phyloP scores from a whole-genome alignment of 495 filamentous ascomycete species.

The Daldinia decipiens region DNA sequence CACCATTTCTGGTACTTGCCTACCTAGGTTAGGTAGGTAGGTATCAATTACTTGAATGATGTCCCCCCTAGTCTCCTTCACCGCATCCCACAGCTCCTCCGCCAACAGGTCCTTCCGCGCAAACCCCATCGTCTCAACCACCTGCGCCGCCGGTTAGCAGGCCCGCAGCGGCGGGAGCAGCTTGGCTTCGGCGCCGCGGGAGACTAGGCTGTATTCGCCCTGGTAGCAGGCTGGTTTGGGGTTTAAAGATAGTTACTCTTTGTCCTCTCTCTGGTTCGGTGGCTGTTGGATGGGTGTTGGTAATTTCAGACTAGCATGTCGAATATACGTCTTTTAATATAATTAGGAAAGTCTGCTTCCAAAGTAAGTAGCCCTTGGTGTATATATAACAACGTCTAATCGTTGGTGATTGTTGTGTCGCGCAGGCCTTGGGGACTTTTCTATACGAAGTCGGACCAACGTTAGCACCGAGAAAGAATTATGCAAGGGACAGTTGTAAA shows the following conservation, averaged over 20 bases:
- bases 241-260: too few species aligned
- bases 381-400: neutral
- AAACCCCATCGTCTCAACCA: conserved; percentile 60
- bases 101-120: conserved; percentile 58
- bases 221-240: conserved; percentile 49
- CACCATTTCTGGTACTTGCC: neutral
- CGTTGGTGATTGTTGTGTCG: neutral
- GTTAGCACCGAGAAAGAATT: neutral
- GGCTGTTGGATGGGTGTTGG: too few species aligned
- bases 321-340: too few species aligned
- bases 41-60: conserved; percentile 20
- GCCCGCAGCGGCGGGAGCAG: conserved; percentile 57
- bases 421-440: neutral
- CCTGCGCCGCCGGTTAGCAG: conserved; percentile 62
- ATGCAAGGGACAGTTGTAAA: neutral
- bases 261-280: too few species aligned
- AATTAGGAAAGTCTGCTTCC: too few species aligned
- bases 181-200: conserved; percentile 46
- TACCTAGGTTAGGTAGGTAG: too few species aligned
- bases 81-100: conserved; percentile 34
- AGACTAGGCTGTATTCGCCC: conserved; percentile 56
- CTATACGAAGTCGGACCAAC: neutral
- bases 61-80: conserved; percentile 27
- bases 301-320: too few species aligned
- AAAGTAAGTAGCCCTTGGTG: too few species aligned